Evolutionary conservation across 2,329 filamentous ascomycete genomes (phyloP).

Genomic region (Emmonsiellopsis sp.): DNA sequence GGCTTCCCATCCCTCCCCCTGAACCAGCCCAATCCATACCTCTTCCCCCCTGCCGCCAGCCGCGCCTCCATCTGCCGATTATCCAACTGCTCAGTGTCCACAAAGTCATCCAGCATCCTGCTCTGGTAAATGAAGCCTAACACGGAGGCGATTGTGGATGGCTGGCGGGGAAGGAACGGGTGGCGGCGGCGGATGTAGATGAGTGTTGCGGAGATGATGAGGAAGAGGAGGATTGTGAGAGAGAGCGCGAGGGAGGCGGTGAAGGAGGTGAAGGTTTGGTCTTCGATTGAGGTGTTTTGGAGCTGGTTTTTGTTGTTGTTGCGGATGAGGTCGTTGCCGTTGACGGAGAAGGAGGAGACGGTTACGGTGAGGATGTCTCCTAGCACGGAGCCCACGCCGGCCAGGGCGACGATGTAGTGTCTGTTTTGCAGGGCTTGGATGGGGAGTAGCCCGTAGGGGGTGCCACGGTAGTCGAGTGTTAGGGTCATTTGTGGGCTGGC

Average conservation of each 20-base stretch:
- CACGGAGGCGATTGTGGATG: constrained; percentile 66
- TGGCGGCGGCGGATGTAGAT: constrained; percentile 55
- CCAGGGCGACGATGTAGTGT: constrained; percentile 37
- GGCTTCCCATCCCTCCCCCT: constrained; percentile 60
- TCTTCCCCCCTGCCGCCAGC: constrained; percentile 53
- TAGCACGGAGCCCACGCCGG: constrained; percentile 36
- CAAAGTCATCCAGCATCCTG: constrained; percentile 69
- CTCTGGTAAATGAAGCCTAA: constrained; percentile 71
- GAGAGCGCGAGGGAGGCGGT: constrained; percentile 55
- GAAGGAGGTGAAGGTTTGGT: constrained; percentile 49
- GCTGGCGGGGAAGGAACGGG: constrained; percentile 67
- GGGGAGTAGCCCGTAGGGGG: constrained; percentile 36
- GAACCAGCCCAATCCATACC: constrained; percentile 71
- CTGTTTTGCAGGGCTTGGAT: constrained; percentile 34
- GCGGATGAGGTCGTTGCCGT: constrained; percentile 30
- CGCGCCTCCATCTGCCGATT: constrained; percentile 52
- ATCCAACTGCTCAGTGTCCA: constrained; percentile 56
- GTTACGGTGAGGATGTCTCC: constrained; percentile 40
- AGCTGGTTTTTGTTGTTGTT: constrained; percentile 9
- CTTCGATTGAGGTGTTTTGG: constrained; percentile 21
- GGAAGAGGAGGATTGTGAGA: constrained; percentile 55
- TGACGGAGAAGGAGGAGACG: constrained; percentile 37
- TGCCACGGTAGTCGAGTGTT: constrained; percentile 41
- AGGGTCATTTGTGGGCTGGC: constrained; percentile 36
- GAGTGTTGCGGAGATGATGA: constrained; percentile 48